phyloP scores from a whole-genome alignment of 1,284 basidiomycete species.

The Ceratobasidium sp. region DNA sequence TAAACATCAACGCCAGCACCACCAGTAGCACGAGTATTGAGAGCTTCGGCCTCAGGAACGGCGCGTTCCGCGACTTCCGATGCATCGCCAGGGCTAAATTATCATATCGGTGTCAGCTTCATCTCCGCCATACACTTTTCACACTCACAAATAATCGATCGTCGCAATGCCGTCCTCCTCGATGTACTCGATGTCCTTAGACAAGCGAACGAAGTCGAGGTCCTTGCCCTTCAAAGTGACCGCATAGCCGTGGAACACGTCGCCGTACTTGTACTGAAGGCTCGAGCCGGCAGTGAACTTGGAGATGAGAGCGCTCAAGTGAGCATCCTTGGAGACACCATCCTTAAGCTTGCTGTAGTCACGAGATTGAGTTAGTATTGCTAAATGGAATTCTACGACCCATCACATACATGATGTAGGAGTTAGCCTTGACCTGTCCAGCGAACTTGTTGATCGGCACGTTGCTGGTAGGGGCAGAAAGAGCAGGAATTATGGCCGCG shows the following conservation, averaged over 20 bases:
- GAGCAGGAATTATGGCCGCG: too few relatives aligned
- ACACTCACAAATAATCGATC: constrained; percentile 27
- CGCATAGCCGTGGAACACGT: constrained; percentile 49
- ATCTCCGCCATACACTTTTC: neutral
- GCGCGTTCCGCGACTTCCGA: neutral
- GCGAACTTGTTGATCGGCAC: too few relatives aligned
- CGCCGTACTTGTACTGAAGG: constrained; percentile 46
- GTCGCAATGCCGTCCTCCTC: constrained; percentile 33
- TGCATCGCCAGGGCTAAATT: constrained; percentile 20
- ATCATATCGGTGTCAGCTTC: neutral
- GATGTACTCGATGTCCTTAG: constrained; percentile 47
- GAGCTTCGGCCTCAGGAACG: neutral
- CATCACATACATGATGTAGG: constrained; percentile 42
- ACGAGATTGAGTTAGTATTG: neutral
- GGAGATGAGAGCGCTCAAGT: constrained; percentile 32
- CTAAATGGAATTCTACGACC: neutral
- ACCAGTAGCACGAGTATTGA: neutral
- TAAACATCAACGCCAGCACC: constrained; percentile 46
- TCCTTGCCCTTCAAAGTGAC: constrained; percentile 43
- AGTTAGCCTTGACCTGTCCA: constrained; percentile 12
- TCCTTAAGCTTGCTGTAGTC: constrained; percentile 40
- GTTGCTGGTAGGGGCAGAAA: too few relatives aligned
- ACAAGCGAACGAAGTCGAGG: constrained; percentile 42
- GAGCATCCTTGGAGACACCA: constrained; percentile 30
- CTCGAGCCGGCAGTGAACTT: constrained; percentile 34